Percentiles rank a stretch among this genome's conserved stretches.
Evolutionary conservation across 805 yeast species (phyloP).

Genomic region (baker's yeast (Saccharomyces cerevisiae)): DNA sequence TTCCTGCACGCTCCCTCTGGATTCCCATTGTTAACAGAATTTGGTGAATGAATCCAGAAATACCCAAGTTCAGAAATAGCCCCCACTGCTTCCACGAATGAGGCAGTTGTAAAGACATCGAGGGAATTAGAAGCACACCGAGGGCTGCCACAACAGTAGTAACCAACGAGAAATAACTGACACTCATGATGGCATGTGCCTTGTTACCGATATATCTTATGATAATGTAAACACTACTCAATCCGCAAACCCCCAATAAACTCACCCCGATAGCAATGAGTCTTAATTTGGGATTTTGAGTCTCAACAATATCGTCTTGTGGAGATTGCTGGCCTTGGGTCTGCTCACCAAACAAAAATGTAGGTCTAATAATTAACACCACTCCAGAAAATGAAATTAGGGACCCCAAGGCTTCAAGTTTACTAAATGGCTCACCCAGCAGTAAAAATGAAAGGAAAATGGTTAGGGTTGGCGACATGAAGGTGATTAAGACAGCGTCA

Average conservation of each 20-base stretch:
- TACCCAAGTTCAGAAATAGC: slow-evolving; percentile 52
- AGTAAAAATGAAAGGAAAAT: slow-evolving; percentile 62
- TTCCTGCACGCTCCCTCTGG: slow-evolving; percentile 67
- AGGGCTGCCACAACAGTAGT: slow-evolving; percentile 46
- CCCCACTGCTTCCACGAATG: slow-evolving; percentile 58
- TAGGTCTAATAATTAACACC: slow-evolving; percentile 69
- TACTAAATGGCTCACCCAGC: slow-evolving; percentile 55
- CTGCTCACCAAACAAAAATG: slow-evolving; percentile 47
- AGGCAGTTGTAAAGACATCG: slow-evolving; percentile 52
- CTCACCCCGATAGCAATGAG: slow-evolving; percentile 53
- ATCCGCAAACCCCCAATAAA: slow-evolving; percentile 58
- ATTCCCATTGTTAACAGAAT: slow-evolving; percentile 70
- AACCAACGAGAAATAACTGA: slow-evolving; percentile 60
- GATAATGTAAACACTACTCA: slow-evolving; percentile 56
- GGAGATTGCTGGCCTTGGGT: not conserved
- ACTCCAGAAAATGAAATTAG: slow-evolving; percentile 65
- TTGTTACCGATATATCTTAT: slow-evolving; percentile 65
- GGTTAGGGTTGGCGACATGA: slow-evolving; percentile 67
- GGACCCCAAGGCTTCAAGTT: slow-evolving; percentile 61
- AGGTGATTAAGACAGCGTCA: slow-evolving; percentile 73
- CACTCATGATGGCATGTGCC: slow-evolving; percentile 74
- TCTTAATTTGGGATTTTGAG: slow-evolving; percentile 40
- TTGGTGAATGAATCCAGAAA: slow-evolving; percentile 77
- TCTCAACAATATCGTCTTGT: not conserved
- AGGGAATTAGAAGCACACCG: slow-evolving; percentile 49